These are phyloP conservation scores for Colletotrichum euphorbiae DNA, from an alignment of 2,329 filamentous ascomycete species.

Conservation along the genomic window DNA sequence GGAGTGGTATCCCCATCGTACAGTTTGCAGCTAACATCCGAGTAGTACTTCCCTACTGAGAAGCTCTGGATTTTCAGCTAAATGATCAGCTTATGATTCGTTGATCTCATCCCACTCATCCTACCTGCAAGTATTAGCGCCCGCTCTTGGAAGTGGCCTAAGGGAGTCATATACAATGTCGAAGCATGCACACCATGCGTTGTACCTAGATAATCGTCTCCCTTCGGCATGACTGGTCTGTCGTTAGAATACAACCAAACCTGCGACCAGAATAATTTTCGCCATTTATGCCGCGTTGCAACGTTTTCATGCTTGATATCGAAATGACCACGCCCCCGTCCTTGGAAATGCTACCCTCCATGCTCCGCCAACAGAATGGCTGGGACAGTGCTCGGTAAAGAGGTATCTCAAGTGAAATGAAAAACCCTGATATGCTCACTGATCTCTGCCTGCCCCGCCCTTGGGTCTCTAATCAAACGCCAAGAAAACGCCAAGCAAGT, in stretches of 20 bases:
- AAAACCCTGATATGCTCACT: slow-evolving; percentile 14
- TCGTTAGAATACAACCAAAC: slow-evolving; percentile 36
- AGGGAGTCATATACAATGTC: slow-evolving; percentile 16
- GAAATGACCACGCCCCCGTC: slow-evolving; percentile 20
- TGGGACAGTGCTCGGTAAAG: slow-evolving; percentile 3
- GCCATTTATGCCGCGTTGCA: neutral
- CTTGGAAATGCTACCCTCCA: slow-evolving; percentile 18
- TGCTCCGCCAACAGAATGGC: slow-evolving; percentile 1
- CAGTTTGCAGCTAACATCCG: slow-evolving; percentile 9
- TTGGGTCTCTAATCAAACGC: slow-evolving; percentile 26
- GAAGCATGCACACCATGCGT: slow-evolving; percentile 17
- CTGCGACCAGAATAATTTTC: slow-evolving; percentile 24
- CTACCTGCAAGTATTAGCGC: slow-evolving; percentile 16
- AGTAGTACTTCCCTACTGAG: slow-evolving; percentile 67
- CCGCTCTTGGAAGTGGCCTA: neutral
- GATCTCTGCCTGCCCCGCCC: slow-evolving; percentile 3
- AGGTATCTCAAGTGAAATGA: slow-evolving; percentile 26
- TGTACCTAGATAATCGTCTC: slow-evolving; percentile 32
- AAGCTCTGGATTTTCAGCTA: slow-evolving; percentile 70
- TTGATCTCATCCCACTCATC: slow-evolving; percentile 5
- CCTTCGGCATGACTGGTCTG: slow-evolving; percentile 37
- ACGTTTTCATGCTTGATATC: slow-evolving; percentile 2
- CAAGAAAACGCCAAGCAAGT: slow-evolving; percentile 35
- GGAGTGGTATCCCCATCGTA: neutral
- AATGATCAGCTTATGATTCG: slow-evolving; percentile 40